Evolutionary conservation across 2,329 filamentous ascomycete species (phyloP), one percentile per base, ranked within the genome.

Genomic region (Diaporthe velutina): DNA sequence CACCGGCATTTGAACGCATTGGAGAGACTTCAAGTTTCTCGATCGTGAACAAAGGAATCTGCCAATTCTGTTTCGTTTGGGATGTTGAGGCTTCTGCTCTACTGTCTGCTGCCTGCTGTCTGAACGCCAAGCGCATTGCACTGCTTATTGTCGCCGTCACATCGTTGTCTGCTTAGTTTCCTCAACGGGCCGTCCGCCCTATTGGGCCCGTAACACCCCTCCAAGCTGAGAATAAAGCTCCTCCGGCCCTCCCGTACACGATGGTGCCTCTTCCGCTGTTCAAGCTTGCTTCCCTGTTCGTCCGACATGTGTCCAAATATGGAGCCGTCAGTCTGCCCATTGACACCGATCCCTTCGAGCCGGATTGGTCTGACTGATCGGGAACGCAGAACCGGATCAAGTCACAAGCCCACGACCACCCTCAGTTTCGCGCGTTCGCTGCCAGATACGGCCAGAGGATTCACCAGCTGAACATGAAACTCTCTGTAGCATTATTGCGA

Each of bases 231-330:
- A 58, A 67, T 50, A 25, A 33, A 9, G 45, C 48, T 22, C 48
- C n/a, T 38, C 64, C 45, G 48, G 17, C 48, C 45, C 28, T 22
- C 15, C 55, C 38, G 25, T n/a, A 19, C 77, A 79, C 76, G 71
- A 93, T 93, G 91, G 91, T 93, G 58, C 88, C 91, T 73, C 85
- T 93, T 52, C 91, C 91, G 28, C 85, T 93, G 25, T 93, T 93
- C 84, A 93, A 93, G 84, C 89, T 93, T 77, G 91, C 88, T 30
- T 83, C 91, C 73, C 86, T 93, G 61, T 91, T 93, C 78, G 86
- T 93, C 80, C 88, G 90, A 78, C 91, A 93, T 80, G 83, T 93
- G 71, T 93, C 91, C 73, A 93, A 93, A 83, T 93, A 93, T 86
- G 91, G 91, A 80, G 91, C 91, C 73, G 91, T 93, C 88, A 78